Evolutionary conservation across 164 flowering plant genomes (phyloP), one percentile per base, ranked within the genome.

Genomic region (Magnolia kwangsiensis): DNA sequence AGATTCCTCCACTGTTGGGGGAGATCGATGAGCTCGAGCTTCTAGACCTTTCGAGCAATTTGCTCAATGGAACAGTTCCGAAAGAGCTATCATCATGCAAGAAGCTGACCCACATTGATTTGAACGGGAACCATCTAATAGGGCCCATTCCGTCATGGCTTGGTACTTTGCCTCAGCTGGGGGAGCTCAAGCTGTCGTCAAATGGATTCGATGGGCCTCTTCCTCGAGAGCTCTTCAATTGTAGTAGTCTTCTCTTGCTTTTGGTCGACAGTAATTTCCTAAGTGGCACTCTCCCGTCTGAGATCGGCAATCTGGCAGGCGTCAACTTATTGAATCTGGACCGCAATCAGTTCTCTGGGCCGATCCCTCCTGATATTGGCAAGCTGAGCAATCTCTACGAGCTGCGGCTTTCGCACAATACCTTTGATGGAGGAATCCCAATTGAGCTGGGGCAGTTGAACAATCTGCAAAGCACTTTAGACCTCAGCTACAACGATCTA

Each of bases 401-500:
- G 73, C 93, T 94, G 61, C 86, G 82, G 51, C 90, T 96, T 4
- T 87, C 98, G 0, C 64, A 77, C 1, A 96, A 94, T 81, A 70
- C 71, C 72, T 87, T 96, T 20, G 77, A 63, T 59, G 96, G 98
- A 16, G 89, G 83, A 71, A 87, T 94, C 24, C 99, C 99, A 0
- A 11, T 20, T 16, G 98, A 96, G 85, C 65, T 92, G 6, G 94
- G 90, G 37, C 82, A 90, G 69, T 89, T 94, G 58, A 89, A 88
- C 63, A 88, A 92, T 79, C 90, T 96, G 19, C 99, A 96, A 50
- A 92, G 88, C 75, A 58, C 84, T 29, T 76, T 96, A 63, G 97
- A 96, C 79, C 89, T 96, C 73, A 96, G 99, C 75, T 79, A 81
- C 87, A 94, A 96, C 84, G 88, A 91, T 76, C 86, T 96, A 78